These are phyloP conservation scores for Carex cristatella DNA, from an alignment of 176 grass and related monocot species.

Conservation along the genomic window DNA sequence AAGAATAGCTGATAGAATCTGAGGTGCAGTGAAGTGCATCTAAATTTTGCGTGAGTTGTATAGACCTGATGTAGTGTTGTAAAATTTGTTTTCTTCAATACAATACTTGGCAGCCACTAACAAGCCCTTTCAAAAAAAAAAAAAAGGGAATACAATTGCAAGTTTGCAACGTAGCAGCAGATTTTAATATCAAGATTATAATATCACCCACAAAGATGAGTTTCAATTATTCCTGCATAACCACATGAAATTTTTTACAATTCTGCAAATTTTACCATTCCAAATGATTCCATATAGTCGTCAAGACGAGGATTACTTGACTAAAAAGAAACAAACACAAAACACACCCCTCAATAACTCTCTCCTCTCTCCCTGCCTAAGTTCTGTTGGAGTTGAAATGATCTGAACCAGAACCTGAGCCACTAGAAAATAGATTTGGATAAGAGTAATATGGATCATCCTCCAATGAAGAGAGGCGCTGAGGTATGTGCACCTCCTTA, in stretches of 20 bases:
- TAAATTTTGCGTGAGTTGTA: no score
- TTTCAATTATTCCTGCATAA: not conserved
- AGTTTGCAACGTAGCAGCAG: not conserved
- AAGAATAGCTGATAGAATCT: no score
- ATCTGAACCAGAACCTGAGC: conserved; percentile 18
- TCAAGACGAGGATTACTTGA: not conserved
- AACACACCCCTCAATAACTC: not conserved
- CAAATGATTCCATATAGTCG: not conserved
- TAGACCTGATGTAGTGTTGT: no score
- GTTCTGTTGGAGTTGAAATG: conserved; percentile 8
- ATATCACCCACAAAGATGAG: not conserved
- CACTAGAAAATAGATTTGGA: conserved; percentile 76
- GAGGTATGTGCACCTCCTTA: conserved; percentile 45
- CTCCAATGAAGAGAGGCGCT: conserved; percentile 56
- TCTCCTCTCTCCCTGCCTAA: not conserved
- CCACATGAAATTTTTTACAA: conserved; percentile 19
- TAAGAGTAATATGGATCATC: conserved; percentile 82
- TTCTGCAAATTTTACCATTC: not conserved
- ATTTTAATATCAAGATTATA: not conserved
- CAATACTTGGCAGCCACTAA: no score
- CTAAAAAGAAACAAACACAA: conserved; percentile 1
- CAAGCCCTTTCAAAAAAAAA: no score
- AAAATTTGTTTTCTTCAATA: no score
- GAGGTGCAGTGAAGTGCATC: no score
- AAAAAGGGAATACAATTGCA: no score